phyloP scores from a whole-genome alignment of 116 monocot species.

The Posidonia oceanica region DNA sequence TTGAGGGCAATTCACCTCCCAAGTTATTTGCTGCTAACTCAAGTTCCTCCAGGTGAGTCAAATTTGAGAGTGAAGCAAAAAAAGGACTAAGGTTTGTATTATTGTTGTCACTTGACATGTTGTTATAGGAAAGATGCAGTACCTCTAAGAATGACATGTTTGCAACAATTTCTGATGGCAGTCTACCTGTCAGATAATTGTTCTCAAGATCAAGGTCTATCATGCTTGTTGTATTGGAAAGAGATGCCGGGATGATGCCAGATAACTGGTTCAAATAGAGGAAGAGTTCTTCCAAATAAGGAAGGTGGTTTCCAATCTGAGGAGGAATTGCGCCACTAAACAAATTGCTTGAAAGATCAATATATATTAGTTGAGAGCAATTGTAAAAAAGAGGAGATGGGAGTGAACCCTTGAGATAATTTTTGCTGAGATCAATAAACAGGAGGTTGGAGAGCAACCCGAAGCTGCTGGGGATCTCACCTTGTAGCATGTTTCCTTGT shows the following conservation, averaged over 20 bases:
- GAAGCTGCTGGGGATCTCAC: slow-evolving; percentile 29
- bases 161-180: slow-evolving; percentile 14
- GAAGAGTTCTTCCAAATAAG: slow-evolving; percentile 4
- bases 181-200: slow-evolving; percentile 6
- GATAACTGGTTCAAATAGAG: slow-evolving; percentile 14
- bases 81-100: slow-evolving; percentile 19
- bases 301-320: slow-evolving; percentile 10
- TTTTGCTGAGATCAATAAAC: background rate
- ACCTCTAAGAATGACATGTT: background rate
- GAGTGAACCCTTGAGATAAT: no score
- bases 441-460: slow-evolving; percentile 8
- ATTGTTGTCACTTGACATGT: no score
- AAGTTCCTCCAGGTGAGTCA: slow-evolving; percentile 39
- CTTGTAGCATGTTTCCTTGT: background rate
- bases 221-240: slow-evolving; percentile 12
- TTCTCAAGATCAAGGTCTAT: slow-evolving; percentile 10
- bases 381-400: slow-evolving; percentile 5
- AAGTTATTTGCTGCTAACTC: slow-evolving; percentile 54
- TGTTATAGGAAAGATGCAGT: no score
- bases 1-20: slow-evolving; percentile 13
- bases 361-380: slow-evolving; percentile 9
- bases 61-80: slow-evolving; percentile 10
- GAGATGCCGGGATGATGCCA: slow-evolving; percentile 8
- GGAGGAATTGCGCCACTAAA: slow-evolving; percentile 13
- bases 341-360: slow-evolving; percentile 16